Base-by-base conservation (phyloP, 345 rosid genomes). In the Excoecaria agallocha region DNA sequence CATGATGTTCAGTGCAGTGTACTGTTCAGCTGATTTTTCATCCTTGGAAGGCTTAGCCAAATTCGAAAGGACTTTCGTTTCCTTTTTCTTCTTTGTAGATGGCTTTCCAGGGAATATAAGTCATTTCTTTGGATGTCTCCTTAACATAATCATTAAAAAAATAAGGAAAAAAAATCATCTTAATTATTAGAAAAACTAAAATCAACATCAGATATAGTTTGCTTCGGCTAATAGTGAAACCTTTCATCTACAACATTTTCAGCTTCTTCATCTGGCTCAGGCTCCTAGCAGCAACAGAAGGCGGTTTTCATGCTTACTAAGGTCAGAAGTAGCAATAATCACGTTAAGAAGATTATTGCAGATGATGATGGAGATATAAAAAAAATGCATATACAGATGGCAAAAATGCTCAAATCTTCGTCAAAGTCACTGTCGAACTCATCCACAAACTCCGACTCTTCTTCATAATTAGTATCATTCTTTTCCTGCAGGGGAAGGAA, bases 381-480 rank as follows among this genome's bases (percentile, higher is more conserved):
- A 24, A n/a, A 25, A 70, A 25, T 11, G 38, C n/a, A 73, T 20
- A 24, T 22, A 78, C 37, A 66, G 61, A 70, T 65, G 60, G 41
- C 68, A 22, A 83, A 58, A 80, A 7, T 37, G 82, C 89, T 78
- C 84, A 95, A 97, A 72, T 93, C 98, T 71, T 91, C 98, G 81
- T 89, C 91, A 66, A 93, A 93, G 85, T 95, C 98, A 7, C 96
- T 93, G 72, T 95, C 99, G 65, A 91, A 95, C 76, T 84, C 98
- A 90, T 95, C 99, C 19, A 87, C 97, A 71, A 61, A 84, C 85
- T 95, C 97, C 1, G 74, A 80, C 78, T 95, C 99, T 78, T 85
- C 96, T 81, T 87, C 87, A 71, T 93, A 95, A 76, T 90, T 87
- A 74, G 50, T 86, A 84, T 93, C 98, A 73, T 87, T 69, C 58